Evolutionary conservation across 148 eudicot species (phyloP).

Genomic region (Vaccinium corymbosum): DNA sequence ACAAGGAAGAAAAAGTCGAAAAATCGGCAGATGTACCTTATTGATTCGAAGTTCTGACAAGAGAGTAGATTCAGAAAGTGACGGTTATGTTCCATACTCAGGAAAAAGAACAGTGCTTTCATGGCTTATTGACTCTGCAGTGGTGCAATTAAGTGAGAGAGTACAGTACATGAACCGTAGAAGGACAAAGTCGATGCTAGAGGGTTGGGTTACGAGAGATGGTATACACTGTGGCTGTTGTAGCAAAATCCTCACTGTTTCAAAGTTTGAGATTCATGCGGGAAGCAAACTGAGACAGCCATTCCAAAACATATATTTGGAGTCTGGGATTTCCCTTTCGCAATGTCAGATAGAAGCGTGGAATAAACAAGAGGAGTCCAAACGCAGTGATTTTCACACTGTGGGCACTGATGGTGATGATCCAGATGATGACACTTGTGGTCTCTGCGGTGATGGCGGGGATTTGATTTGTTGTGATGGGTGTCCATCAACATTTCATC

Average conservation of each 20-base stretch:
- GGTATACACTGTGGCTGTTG: slow-evolving; percentile 98
- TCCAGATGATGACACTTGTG: slow-evolving; percentile 96
- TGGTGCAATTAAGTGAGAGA: slow-evolving; percentile 65
- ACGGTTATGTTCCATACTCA: slow-evolving; percentile 67
- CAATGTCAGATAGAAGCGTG: slow-evolving; percentile 89
- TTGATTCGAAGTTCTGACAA: slow-evolving; percentile 70
- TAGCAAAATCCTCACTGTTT: slow-evolving; percentile 81
- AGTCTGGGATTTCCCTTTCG: slow-evolving; percentile 73
- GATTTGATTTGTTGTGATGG: slow-evolving; percentile 97
- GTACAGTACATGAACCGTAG: slow-evolving; percentile 90
- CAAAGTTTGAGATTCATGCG: slow-evolving; percentile 93
- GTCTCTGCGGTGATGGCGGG: slow-evolving; percentile 96
- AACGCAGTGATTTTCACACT: slow-evolving; percentile 48
- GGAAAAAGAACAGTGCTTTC: slow-evolving; percentile 88
- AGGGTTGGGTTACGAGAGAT: slow-evolving; percentile 91
- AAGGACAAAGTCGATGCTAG: slow-evolving; percentile 62
- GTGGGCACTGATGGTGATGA: slow-evolving; percentile 79
- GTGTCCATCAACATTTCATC: slow-evolving; percentile 96
- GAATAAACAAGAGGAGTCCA: slow-evolving; percentile 71
- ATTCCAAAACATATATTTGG: slow-evolving; percentile 70
- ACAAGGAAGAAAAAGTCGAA: slow-evolving; percentile 63
- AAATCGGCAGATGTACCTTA: slow-evolving; percentile 79
- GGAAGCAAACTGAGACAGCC: slow-evolving; percentile 90
- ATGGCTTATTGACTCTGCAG: slow-evolving; percentile 89
- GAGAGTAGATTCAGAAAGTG: slow-evolving; percentile 51